Evolutionary conservation across 306 rosid genomes (phyloP).

Genomic region (Pachyrhizus erosus): DNA sequence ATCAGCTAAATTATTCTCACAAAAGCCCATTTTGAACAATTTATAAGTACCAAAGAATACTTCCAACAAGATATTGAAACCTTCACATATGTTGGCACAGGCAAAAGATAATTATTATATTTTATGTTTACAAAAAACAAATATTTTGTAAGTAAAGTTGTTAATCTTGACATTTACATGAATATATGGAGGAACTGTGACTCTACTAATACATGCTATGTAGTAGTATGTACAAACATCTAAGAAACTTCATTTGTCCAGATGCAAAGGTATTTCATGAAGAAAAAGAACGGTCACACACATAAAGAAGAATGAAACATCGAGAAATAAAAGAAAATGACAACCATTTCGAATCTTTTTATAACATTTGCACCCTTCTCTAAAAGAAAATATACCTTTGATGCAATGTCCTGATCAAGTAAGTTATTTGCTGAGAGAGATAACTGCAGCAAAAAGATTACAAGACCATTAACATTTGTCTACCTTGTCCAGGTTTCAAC

Average conservation of each 20-base stretch:
- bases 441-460: slow-evolving; percentile 59
- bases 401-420: slow-evolving; percentile 64
- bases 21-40: background rate
- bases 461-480: slow-evolving; percentile 38
- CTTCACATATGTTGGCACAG: background rate
- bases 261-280: background rate
- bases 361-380: background rate
- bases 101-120: background rate
- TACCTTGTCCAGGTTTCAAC: background rate
- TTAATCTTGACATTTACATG: slow-evolving; percentile 5
- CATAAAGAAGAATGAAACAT: background rate
- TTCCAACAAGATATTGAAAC: slow-evolving; percentile 2
- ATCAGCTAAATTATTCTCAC: background rate
- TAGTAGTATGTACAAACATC: background rate
- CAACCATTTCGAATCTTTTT: background rate
- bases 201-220: background rate
- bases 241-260: background rate
- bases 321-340: background rate
- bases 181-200: slow-evolving; percentile 19
- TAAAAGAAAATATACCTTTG: slow-evolving; percentile 49
- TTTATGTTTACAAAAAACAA: background rate
- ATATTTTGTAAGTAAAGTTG: background rate
- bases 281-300: background rate
- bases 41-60: slow-evolving; percentile 1
- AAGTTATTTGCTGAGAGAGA: slow-evolving; percentile 70